phyloP scores from a whole-genome alignment of 2,329 filamentous ascomycete species.

The Aureobasidium subglaciale region DNA sequence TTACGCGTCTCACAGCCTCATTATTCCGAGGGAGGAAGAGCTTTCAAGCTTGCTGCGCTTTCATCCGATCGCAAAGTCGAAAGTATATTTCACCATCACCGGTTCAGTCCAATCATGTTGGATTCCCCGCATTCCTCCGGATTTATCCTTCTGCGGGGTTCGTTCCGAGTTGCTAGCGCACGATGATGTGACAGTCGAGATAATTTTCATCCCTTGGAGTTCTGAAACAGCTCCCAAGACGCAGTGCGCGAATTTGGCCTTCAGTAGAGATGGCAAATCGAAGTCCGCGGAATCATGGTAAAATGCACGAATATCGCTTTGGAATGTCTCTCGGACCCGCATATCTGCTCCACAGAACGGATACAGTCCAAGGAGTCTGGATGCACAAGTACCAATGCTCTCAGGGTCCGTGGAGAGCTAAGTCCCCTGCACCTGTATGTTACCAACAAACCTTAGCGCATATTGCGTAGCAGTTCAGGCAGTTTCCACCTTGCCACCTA shows the following conservation, averaged over 20 bases:
- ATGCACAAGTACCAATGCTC: neutral
- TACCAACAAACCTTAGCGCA: neutral
- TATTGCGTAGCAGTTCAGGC: neutral
- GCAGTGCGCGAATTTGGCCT: neutral
- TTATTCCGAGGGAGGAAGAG: neutral
- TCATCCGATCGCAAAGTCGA: neutral
- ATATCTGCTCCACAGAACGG: neutral
- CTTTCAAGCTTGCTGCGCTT: neutral
- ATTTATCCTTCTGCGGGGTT: conserved; percentile 2
- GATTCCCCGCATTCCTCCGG: neutral
- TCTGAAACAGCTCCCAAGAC: neutral
- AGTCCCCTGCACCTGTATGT: neutral
- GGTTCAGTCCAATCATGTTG: neutral
- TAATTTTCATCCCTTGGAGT: neutral
- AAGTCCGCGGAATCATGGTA: too few relatives aligned
- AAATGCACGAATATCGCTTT: too few relatives aligned
- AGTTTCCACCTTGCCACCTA: conserved; percentile 1
- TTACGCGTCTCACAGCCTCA: conserved; percentile 11
- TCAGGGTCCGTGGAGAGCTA: neutral
- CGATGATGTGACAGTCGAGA: neutral
- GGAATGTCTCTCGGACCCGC: neutral
- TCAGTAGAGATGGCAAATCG: too few relatives aligned
- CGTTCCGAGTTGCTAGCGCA: neutral
- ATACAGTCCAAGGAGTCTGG: neutral
- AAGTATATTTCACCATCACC: neutral